Evolutionary conservation across 2,329 filamentous ascomycete genomes (phyloP).

Genomic region (Dactylellina cionopaga): DNA sequence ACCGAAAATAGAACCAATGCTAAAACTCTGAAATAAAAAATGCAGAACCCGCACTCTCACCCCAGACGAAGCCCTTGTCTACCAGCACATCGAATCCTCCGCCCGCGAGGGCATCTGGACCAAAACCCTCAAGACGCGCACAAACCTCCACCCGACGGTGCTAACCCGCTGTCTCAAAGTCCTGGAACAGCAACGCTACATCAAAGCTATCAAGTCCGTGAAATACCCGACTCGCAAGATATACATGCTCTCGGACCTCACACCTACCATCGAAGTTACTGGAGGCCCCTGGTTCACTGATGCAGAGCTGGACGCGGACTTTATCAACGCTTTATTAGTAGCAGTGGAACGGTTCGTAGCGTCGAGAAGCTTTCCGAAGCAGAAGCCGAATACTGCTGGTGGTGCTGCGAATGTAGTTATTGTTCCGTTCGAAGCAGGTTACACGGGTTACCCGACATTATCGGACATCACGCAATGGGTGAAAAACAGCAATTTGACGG

Average conservation of each 20-base stretch:
- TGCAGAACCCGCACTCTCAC: slow-evolving; percentile 60
- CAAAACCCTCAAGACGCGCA: slow-evolving; percentile 80
- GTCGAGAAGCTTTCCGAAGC: slow-evolving; percentile 72
- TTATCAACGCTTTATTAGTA: slow-evolving; percentile 80
- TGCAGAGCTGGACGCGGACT: slow-evolving; percentile 85
- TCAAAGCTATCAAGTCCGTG: slow-evolving; percentile 86
- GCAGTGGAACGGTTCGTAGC: slow-evolving; percentile 79
- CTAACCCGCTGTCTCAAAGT: slow-evolving; percentile 84
- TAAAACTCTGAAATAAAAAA: neutral
- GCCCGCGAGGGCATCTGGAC: slow-evolving; percentile 90
- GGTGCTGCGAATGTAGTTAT: slow-evolving; percentile 1
- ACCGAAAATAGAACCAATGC: neutral
- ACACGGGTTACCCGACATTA: slow-evolving; percentile 81
- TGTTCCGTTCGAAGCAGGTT: slow-evolving; percentile 68
- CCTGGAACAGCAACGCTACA: slow-evolving; percentile 81
- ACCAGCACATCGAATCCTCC: slow-evolving; percentile 86
- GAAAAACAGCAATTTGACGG: slow-evolving; percentile 73
- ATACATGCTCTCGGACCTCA: slow-evolving; percentile 88
- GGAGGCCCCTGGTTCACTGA: slow-evolving; percentile 96
- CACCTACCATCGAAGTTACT: slow-evolving; percentile 87
- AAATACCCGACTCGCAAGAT: slow-evolving; percentile 85
- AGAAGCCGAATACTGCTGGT: slow-evolving; percentile 54
- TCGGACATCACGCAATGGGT: slow-evolving; percentile 80
- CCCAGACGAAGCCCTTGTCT: slow-evolving; percentile 84
- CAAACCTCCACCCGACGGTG: slow-evolving; percentile 83